Evolutionary conservation across 1,139 yeast genomes (phyloP).

Genomic region (Blastobotrys persicus): DNA sequence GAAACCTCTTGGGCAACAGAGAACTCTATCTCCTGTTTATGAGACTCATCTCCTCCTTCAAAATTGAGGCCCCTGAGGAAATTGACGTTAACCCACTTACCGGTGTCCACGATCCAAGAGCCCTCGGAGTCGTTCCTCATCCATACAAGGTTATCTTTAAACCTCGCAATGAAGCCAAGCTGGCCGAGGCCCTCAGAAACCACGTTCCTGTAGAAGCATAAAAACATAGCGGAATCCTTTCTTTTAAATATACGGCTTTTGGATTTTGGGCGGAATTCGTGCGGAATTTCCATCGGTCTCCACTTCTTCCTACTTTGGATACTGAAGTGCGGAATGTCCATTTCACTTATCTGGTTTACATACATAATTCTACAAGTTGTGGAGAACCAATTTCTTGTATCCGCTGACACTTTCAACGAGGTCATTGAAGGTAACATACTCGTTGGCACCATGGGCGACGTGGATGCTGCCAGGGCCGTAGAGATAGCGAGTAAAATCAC

Average conservation of each 20-base stretch:
- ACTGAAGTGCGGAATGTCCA: background rate
- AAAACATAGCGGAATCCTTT: background rate
- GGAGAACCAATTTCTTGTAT: slow-evolving; percentile 48
- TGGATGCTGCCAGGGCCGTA: slow-evolving; percentile 70
- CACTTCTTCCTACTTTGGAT: background rate
- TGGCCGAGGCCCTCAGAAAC: slow-evolving; percentile 12
- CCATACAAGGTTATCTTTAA: slow-evolving; percentile 23
- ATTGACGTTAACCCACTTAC: slow-evolving; percentile 26
- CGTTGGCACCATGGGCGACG: slow-evolving; percentile 62
- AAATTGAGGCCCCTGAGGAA: slow-evolving; percentile 31
- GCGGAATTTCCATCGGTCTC: background rate
- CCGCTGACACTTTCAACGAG: slow-evolving; percentile 55
- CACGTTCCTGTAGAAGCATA: slow-evolving; percentile 2
- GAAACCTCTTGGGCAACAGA: slow-evolving; percentile 56
- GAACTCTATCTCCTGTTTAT: slow-evolving; percentile 53
- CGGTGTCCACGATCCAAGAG: slow-evolving; percentile 25
- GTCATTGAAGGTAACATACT: slow-evolving; percentile 52
- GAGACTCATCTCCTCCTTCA: slow-evolving; percentile 42
- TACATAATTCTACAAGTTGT: too few species aligned
- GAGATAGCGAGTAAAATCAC: slow-evolving; percentile 47
- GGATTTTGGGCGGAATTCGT: background rate
- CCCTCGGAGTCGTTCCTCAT: slow-evolving; percentile 26
- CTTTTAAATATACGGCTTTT: background rate
- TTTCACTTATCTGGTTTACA: too few species aligned
- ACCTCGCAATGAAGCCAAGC: slow-evolving; percentile 21